Base-by-base conservation (phyloP, 108 stramenopile genomes). In the Nitzschia sp. region DNA sequence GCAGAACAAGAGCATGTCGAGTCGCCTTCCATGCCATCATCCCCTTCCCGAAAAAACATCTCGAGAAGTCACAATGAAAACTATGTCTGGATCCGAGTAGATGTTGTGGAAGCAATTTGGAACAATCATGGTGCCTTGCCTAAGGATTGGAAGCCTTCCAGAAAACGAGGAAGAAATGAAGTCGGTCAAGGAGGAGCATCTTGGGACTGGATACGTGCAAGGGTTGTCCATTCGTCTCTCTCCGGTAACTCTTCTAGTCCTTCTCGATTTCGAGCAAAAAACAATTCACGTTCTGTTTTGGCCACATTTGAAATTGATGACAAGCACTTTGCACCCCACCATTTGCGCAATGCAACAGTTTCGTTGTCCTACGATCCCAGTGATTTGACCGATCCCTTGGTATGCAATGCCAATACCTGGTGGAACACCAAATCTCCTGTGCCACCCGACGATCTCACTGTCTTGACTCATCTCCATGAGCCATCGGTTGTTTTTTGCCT, bases 391-490 rank as follows among this genome's bases (percentile, higher is more conserved):
- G 65, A 50, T 48, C 48, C 50, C 6, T 1, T 58, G 34, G 78
- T 84, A 6, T 79, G 76, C 65, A 70, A 63, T 37, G 79, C 83
- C 29, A 84, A 84, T 55, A 58, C 67, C 8, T 84, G 83, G 83
- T 84, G 83, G 83, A 65, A 54, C 20, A 17, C 17, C 17, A 17
- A 15, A 48, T 48, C 46, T 17, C 46, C 46, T 5, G 37, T 38
- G 41, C 65, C 73, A 34, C 90, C 90, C 0, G 51, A 71, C 10
- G 91, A 93, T 77, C 63, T 93, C 54, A 86, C 83, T 20, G 73
- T 76, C 12, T 62, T 93, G 78, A 90, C 82, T 2, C 93, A 94
- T 70, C 67, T 94, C 14, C 90, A 94, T 67, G 90, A 94, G 82
- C 93, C 93, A 2, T 80, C 90, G 0, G 91, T 94, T 6, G 87